Percentiles rank a stretch among this genome's conserved stretches.
phyloP scores from a whole-genome alignment of 1,139 yeast genomes.

The Protomyces pachydermus region DNA sequence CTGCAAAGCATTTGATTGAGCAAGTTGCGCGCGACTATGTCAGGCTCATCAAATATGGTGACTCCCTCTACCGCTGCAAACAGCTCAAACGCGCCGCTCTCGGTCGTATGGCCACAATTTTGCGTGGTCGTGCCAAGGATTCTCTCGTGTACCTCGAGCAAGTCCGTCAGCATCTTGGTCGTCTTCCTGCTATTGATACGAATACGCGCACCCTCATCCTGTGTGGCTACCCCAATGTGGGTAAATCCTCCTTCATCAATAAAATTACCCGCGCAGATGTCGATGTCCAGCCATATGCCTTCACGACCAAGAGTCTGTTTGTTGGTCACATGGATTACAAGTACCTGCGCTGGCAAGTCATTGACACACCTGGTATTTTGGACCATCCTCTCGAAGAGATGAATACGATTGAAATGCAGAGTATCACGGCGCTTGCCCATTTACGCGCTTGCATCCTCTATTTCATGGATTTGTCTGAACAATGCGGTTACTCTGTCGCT shows the following conservation, averaged over 20 bases:
- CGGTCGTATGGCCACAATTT: slow-evolving; percentile 99
- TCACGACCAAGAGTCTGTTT: slow-evolving; percentile 89
- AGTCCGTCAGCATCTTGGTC: slow-evolving; percentile 97
- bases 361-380: slow-evolving; percentile 97
- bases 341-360: slow-evolving; percentile 94
- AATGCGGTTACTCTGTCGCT: slow-evolving; percentile 96
- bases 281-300: slow-evolving; percentile 98
- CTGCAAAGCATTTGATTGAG: slow-evolving; percentile 90
- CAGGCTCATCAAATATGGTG: slow-evolving; percentile 91
- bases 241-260: slow-evolving; percentile 90
- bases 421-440: slow-evolving; percentile 97
- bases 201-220: slow-evolving; percentile 94
- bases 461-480: slow-evolving; percentile 97
- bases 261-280: slow-evolving; percentile 97
- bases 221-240: slow-evolving; percentile 99
- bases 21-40: slow-evolving; percentile 94
- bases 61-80: slow-evolving; percentile 95
- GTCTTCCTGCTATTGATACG: slow-evolving; percentile 97
- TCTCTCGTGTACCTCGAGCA: slow-evolving; percentile 90
- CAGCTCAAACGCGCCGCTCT: slow-evolving; percentile 96
- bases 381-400: slow-evolving; percentile 99
- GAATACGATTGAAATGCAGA: slow-evolving; percentile 99
- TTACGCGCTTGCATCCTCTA: slow-evolving; percentile 91
- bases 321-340: slow-evolving; percentile 98
- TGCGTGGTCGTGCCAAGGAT: slow-evolving; percentile 80